Base-by-base conservation (phyloP, 2,329 filamentous ascomycete species). In the Gliomastix tumulicola region DNA sequence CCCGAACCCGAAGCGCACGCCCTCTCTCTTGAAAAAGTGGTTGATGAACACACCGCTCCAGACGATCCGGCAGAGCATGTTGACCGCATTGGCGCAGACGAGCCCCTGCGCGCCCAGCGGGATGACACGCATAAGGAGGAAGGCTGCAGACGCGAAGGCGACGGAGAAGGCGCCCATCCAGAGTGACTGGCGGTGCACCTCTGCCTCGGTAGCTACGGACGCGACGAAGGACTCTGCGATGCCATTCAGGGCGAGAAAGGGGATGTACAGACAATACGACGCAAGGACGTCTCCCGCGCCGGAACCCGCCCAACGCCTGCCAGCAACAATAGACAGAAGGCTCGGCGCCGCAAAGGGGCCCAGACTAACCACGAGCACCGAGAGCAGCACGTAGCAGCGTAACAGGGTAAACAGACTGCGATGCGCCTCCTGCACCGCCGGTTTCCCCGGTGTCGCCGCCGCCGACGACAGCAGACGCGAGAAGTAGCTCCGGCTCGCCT, bases 191-290 rank as follows among this genome's bases (percentile, higher is more conserved):
- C 56, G 60, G 44, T 87, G 79, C 4, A 98, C 75, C 46, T 97
- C 74, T 5, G 70, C 60, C 44, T 87, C 74, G 0, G 76, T 82
- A 1, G 90, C 89, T 2, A 94, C 86, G 3, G 87, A 88, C 1
- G 89, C 82, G 13, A 97, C 89, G 49, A 98, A 97, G 0, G 88
- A 87, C 62, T 98, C 92, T 3, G 84, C 79, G 17, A 97, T 77
- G 35, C 92, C 92, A 53, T 98, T 98, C 49, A 94, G 65, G 4
- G 90, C 92, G 5, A 97, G 73, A 19, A 97, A 79, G 1, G 92
- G 92, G 41, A 98, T 86, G 63, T 95, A 97, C 59, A 88, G 88
- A 63, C 87, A 89, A 60, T 96, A 98, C 0, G 73, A 74, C 0
- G 82, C 79, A 7, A 98, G 71, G 4, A 92, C 82, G 8, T 71